Evolutionary conservation across 257 asterid genomes (phyloP).

Genomic region (Ligustrum vulgare): DNA sequence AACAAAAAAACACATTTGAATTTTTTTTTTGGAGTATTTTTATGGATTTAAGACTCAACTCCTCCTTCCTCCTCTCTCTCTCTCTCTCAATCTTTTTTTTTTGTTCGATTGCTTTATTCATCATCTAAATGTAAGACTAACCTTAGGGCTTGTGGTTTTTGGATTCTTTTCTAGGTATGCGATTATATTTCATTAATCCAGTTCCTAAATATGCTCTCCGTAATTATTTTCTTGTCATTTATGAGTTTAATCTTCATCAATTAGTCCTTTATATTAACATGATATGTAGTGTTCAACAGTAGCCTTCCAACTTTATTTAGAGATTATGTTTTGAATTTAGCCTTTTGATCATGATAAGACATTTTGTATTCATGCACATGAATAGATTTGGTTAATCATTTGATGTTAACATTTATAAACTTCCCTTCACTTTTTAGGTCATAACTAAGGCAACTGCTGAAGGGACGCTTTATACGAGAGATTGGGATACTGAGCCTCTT

Average conservation of each 20-base stretch:
- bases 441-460: constrained; percentile 86
- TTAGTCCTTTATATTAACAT: constrained; percentile 6
- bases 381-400: neutral
- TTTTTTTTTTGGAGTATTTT: no score
- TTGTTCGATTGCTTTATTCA: neutral
- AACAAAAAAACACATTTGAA: no score
- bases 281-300: constrained; percentile 4
- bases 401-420: constrained; percentile 12
- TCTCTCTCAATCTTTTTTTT: no score
- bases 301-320: constrained; percentile 4
- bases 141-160: neutral
- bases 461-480: constrained; percentile 70
- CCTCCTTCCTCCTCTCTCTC: no score
- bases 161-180: neutral
- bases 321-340: neutral
- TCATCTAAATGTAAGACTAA: neutral
- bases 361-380: constrained; percentile 13
- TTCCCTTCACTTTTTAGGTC: constrained; percentile 48
- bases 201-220: neutral
- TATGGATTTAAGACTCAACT: no score
- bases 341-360: constrained; percentile 1
- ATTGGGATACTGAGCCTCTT: constrained; percentile 96
- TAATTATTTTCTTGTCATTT: neutral
- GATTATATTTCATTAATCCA: neutral
- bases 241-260: neutral